Evolutionary conservation across 306 rosid genomes (phyloP), one percentile per base, ranked within the genome.

Genomic region (Rubus parviflorus): DNA sequence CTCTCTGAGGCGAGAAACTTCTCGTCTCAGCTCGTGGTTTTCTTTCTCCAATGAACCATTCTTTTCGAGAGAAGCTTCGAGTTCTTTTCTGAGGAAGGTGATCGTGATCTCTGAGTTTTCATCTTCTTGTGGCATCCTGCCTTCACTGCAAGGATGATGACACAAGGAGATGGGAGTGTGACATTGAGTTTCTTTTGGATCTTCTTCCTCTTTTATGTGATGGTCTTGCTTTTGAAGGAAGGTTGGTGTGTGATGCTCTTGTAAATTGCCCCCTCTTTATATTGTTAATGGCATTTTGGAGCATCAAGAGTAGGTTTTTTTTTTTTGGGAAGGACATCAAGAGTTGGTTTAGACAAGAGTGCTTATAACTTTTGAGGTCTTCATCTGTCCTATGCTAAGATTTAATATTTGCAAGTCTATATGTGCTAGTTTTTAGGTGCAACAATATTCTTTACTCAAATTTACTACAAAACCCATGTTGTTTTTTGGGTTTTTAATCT

Each of bases 21-120:
- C 98, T 76, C 84, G 92, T 65, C 68, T 84, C 20, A 96, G 83
- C 41, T 96, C 98, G 15, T 87, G 88, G 77, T 89, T 96, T 82
- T 96, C 98, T 20, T 81, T 89, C 80, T 89, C 91, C 73, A 96
- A 79, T 15, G 83, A 84, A 68, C 67, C 85, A 47, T 80, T 85
- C 83, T 80, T 86, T 54, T 75, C 86, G 77, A 86, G 75, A 58
- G 91, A 84, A 48, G 81, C 79, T 80, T 85, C 89, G n/a, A 92
- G 84, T 58, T 80, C 85, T 79, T 87, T 90, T 65, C 65, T 89
- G 66, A 87, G 77, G 77, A 81, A 57, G 30, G 48, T 70, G 82
- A 74, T 64, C 48, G 8, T 47, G 70, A 83, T 82, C 88, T 87
- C 92, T 43, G 71, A 72, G 49, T 91, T 90, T 64, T 61, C 84